phyloP scores from a whole-genome alignment of 2,329 filamentous ascomycete genomes.

The Alternaria ethzedia region DNA sequence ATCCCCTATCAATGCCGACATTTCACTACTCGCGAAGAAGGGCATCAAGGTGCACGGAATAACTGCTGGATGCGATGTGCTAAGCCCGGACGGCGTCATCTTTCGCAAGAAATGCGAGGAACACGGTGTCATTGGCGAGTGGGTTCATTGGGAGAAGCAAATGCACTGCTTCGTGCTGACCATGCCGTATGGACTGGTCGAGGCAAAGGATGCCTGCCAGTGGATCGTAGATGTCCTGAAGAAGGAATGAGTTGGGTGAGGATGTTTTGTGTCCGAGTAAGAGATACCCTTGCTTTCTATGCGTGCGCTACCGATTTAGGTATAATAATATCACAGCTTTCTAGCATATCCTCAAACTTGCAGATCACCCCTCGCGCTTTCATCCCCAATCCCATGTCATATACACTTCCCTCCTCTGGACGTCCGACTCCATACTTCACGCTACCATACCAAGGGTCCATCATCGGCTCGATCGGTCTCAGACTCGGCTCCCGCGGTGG shows the following conservation, averaged over 20 bases:
- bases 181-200: constrained; percentile 56
- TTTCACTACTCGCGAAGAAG: constrained; percentile 48
- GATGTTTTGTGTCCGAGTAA: not conserved
- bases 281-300: constrained; percentile 3
- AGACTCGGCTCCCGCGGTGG: not conserved
- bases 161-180: constrained; percentile 67
- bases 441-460: not conserved
- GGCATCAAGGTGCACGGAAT: constrained; percentile 60
- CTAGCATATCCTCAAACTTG: not conserved
- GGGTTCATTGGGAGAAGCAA: constrained; percentile 65
- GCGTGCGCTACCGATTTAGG: not conserved
- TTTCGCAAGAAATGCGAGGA: constrained; percentile 57
- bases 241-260: constrained; percentile 19
- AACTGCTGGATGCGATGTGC: constrained; percentile 60
- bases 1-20: constrained; percentile 56
- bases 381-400: not conserved
- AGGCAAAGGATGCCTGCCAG: constrained; percentile 54
- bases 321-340: not conserved
- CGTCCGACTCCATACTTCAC: no score
- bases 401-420: not conserved
- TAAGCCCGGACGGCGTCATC: constrained; percentile 59
- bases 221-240: constrained; percentile 54
- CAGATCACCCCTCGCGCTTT: not conserved
- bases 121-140: constrained; percentile 56
- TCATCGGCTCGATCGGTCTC: not conserved